A percentile compares a stretch with the other conserved stretches of the same genome.
These are phyloP conservation scores for Rhizoctonia solani DNA, from an alignment of 1,284 basidiomycete genomes.

Conservation along the genomic window DNA sequence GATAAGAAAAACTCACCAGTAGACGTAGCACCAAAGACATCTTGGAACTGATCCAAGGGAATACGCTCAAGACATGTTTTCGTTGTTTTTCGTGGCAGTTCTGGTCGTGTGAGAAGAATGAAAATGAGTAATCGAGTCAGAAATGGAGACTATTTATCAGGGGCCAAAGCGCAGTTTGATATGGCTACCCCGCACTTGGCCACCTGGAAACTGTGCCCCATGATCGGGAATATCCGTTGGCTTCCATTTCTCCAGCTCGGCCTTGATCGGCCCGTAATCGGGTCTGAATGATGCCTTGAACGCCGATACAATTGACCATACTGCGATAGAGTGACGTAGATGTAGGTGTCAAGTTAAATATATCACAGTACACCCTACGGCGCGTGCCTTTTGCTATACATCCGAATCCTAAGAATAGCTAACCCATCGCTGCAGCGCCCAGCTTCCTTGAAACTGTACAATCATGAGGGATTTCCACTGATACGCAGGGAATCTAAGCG, in stretches of 20 bases:
- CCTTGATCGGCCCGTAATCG: slow-evolving; percentile 27
- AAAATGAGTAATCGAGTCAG: neutral
- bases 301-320: no score
- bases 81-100: neutral
- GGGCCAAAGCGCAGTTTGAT: slow-evolving; percentile 3
- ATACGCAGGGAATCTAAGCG: neutral
- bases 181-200: slow-evolving; percentile 14
- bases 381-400: no score
- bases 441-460: no score
- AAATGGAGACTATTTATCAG: slow-evolving; percentile 5
- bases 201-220: neutral
- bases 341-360: no score
- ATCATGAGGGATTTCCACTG: no score
- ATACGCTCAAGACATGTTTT: slow-evolving; percentile 40
- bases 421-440: no score
- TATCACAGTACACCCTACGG: no score
- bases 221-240: neutral
- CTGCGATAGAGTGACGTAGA: no score
- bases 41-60: slow-evolving; percentile 59
- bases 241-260: slow-evolving; percentile 3
- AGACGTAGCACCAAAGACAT: slow-evolving; percentile 56
- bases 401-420: no score
- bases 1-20: slow-evolving; percentile 58
- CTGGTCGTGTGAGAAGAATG: slow-evolving; percentile 23
- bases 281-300: no score